phyloP scores from a whole-genome alignment of 2,329 filamentous ascomycete species.

The Onygenales sp. region DNA sequence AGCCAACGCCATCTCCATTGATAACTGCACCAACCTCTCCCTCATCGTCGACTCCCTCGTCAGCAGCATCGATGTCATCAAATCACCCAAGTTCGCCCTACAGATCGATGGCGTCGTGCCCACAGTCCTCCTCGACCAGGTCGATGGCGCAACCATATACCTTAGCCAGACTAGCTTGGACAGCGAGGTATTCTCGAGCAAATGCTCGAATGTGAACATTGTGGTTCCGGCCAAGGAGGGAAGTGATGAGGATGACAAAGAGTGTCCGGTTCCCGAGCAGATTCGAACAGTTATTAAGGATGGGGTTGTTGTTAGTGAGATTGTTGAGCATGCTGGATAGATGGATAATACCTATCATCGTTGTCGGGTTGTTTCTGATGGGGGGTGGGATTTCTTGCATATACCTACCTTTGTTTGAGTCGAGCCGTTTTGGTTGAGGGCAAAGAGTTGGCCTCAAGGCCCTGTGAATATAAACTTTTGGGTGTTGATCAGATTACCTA shows the following conservation, averaged over 20 bases:
- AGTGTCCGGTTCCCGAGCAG: conserved; percentile 82
- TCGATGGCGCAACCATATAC: conserved; percentile 83
- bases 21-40: conserved; percentile 77
- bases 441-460: too few species aligned
- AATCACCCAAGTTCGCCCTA: conserved; percentile 87
- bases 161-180: conserved; percentile 67
- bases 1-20: conserved; percentile 91
- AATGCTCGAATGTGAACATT: conserved; percentile 78
- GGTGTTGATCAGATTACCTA: neutral
- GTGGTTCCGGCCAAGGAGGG: conserved; percentile 62
- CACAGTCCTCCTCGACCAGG: conserved; percentile 83
- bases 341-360: neutral
- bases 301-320: conserved; percentile 77
- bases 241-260: conserved; percentile 71
- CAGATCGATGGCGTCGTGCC: conserved; percentile 80
- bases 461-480: too few species aligned
- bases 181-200: conserved; percentile 82
- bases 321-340: conserved; percentile 73
- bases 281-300: conserved; percentile 71
- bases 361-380: neutral
- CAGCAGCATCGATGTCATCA: conserved; percentile 88
- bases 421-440: too few species aligned
- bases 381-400: neutral
- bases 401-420: neutral
- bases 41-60: conserved; percentile 84